phyloP scores from a whole-genome alignment of 352 stramenopile species.

The Phytophthora capsici region DNA sequence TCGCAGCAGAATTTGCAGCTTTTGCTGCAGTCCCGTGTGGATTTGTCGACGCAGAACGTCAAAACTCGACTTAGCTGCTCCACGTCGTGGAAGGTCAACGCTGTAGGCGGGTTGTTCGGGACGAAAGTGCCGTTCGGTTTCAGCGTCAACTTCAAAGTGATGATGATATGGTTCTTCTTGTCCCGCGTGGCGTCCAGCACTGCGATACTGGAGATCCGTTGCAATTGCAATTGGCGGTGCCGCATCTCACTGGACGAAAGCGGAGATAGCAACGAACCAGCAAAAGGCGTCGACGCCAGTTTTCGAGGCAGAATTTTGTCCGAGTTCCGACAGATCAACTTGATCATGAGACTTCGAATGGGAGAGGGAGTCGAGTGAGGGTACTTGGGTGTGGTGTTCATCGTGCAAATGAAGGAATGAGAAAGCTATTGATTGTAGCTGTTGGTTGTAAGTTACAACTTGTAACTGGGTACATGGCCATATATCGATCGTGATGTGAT shows the following conservation, averaged over 20 bases:
- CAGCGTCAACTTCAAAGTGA: slow-evolving; percentile 27
- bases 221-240: slow-evolving; percentile 20
- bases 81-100: slow-evolving; percentile 21
- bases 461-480: too few relatives aligned
- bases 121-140: slow-evolving; percentile 20
- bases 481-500: slow-evolving; percentile 11
- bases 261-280: slow-evolving; percentile 19
- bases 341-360: slow-evolving; percentile 16
- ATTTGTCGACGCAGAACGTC: slow-evolving; percentile 22
- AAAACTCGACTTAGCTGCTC: slow-evolving; percentile 20
- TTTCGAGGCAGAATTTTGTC: slow-evolving; percentile 17
- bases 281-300: slow-evolving; percentile 20
- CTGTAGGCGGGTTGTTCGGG: slow-evolving; percentile 3
- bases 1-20: slow-evolving; percentile 22
- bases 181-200: slow-evolving; percentile 26
- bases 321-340: slow-evolving; percentile 15
- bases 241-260: slow-evolving; percentile 2
- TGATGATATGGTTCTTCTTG: slow-evolving; percentile 30
- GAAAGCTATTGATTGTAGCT: background rate
- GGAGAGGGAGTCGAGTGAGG: background rate
- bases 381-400: slow-evolving; percentile 10
- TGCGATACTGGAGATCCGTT: slow-evolving; percentile 20
- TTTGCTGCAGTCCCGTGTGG: background rate
- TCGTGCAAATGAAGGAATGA: slow-evolving; percentile 23
- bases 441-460: too few relatives aligned